phyloP scores from a whole-genome alignment of 2,329 filamentous ascomycete species.

The Lachnellula subtilissima region DNA sequence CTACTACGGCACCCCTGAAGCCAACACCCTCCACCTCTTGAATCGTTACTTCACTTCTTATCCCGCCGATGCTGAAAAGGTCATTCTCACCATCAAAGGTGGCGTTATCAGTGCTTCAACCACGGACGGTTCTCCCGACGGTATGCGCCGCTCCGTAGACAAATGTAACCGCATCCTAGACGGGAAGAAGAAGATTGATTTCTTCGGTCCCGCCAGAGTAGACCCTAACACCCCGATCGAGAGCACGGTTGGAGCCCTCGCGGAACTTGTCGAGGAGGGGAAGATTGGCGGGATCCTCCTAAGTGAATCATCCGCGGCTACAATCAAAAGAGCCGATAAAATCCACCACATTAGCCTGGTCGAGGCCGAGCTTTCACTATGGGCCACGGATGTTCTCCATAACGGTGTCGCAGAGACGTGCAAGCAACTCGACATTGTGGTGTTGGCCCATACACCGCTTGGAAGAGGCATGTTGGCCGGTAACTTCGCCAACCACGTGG shows the following conservation, averaged over 20 bases:
- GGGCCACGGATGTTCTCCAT: constrained; percentile 30
- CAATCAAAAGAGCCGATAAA: constrained; percentile 35
- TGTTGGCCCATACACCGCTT: constrained; percentile 61
- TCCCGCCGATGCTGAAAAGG: constrained; percentile 56
- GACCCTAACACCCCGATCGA: constrained; percentile 40
- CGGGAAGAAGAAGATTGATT: constrained; percentile 46
- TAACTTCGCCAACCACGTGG: constrained; percentile 42
- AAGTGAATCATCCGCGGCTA: constrained; percentile 36
- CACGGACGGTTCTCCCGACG: constrained; percentile 47
- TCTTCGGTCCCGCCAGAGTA: constrained; percentile 47
- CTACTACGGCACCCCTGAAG: constrained; percentile 53
- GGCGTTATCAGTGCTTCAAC: constrained; percentile 34
- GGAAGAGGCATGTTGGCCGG: constrained; percentile 55
- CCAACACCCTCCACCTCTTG: constrained; percentile 55
- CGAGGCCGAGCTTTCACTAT: constrained; percentile 42
- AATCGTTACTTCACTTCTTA: constrained; percentile 58
- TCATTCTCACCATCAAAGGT: constrained; percentile 60
- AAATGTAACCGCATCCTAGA: constrained; percentile 44
- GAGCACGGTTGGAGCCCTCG: constrained; percentile 20
- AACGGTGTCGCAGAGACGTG: constrained; percentile 42
- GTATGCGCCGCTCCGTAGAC: constrained; percentile 52
- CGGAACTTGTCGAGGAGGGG: constrained; percentile 35
- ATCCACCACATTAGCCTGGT: constrained; percentile 37
- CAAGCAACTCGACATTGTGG: constrained; percentile 55
- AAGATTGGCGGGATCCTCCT: constrained; percentile 40